phyloP scores from a whole-genome alignment of 148 eudicot genomes.

The Camellia sinensis region DNA sequence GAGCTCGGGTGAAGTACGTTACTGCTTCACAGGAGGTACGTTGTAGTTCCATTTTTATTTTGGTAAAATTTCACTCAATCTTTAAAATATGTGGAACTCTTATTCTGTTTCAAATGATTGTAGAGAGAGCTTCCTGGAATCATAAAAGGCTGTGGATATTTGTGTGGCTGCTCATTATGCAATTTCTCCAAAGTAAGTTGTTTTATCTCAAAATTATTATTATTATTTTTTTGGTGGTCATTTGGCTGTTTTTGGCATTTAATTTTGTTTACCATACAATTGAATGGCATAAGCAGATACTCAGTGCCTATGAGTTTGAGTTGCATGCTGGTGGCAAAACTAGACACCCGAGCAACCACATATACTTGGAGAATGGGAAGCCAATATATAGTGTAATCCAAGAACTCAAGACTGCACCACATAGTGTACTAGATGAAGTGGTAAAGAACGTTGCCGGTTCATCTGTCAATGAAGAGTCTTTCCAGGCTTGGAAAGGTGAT shows the following conservation, averaged over 20 bases:
- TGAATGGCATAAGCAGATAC: constrained; percentile 46
- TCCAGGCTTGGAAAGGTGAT: constrained; percentile 78
- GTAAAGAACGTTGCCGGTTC: constrained; percentile 81
- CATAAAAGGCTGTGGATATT: constrained; percentile 64
- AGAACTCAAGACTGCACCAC: constrained; percentile 72
- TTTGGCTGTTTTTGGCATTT: not conserved
- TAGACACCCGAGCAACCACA: constrained; percentile 92
- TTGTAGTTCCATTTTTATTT: not conserved
- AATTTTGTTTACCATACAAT: constrained; percentile 8
- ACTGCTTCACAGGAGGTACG: constrained; percentile 57
- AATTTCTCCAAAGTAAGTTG: constrained; percentile 55
- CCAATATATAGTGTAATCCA: constrained; percentile 82
- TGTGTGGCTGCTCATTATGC: constrained; percentile 79
- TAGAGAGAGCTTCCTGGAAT: constrained; percentile 77
- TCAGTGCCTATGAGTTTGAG: constrained; percentile 96
- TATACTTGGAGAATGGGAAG: constrained; percentile 87
- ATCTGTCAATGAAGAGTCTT: constrained; percentile 62
- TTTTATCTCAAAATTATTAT: not conserved
- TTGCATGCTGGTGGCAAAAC: constrained; percentile 89
- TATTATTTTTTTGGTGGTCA: not conserved
- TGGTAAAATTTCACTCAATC: not conserved
- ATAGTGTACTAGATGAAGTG: constrained; percentile 59
- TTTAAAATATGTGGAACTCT: constrained; percentile 9
- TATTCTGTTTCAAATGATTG: constrained; percentile 16
- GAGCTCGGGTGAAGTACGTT: constrained; percentile 80